Conservation (phyloP, 2,329 filamentous ascomycete species). For the Teratosphaeria destructans region DNA sequence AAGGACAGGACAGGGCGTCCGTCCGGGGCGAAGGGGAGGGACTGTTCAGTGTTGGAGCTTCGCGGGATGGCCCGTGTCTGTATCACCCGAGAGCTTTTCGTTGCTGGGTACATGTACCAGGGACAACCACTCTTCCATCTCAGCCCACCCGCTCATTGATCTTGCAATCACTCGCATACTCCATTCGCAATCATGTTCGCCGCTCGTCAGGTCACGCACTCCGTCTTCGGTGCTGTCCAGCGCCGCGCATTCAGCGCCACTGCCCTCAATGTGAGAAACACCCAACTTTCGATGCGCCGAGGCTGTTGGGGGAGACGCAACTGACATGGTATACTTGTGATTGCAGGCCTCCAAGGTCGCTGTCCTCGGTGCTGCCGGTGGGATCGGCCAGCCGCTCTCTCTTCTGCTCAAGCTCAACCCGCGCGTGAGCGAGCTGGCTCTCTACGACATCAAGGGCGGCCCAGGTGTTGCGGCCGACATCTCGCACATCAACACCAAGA, state of each 20-base stretch:
- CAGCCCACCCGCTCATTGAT: not conserved
- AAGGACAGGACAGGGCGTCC: too few relatives aligned
- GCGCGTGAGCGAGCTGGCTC: slow-evolving; percentile 80
- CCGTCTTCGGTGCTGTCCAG: slow-evolving; percentile 39
- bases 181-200: slow-evolving; percentile 57
- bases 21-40: not conserved
- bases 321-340: not conserved
- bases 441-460: slow-evolving; percentile 93
- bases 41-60: not conserved
- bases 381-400: slow-evolving; percentile 96
- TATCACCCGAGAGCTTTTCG: not conserved
- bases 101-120: not conserved
- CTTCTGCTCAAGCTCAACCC: slow-evolving; percentile 98
- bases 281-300: not conserved
- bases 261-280: slow-evolving; percentile 37
- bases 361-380: slow-evolving; percentile 91
- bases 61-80: not conserved
- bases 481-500: slow-evolving; percentile 99
- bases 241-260: slow-evolving; percentile 44
- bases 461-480: slow-evolving; percentile 97
- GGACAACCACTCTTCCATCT: not conserved
- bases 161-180: not conserved
- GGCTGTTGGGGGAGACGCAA: not conserved
- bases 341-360: slow-evolving; percentile 87
- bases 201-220: slow-evolving; percentile 34